Evolutionary conservation across 106 monocot genomes (phyloP), one percentile per base, ranked within the genome.

Genomic region (Narthecium ossifragum): DNA sequence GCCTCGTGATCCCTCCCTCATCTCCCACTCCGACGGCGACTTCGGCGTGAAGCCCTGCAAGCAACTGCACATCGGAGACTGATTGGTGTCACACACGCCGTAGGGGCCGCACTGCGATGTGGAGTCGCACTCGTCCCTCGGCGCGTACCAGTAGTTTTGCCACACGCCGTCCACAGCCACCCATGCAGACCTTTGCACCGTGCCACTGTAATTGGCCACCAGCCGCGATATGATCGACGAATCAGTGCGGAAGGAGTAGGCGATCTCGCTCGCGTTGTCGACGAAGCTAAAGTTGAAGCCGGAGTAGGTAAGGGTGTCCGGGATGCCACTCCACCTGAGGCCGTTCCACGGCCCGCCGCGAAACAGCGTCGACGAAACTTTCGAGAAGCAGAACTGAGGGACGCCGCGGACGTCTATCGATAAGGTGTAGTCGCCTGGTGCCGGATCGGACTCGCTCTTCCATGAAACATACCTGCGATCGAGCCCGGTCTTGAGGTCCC

Each of bases 321-420:
- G 75, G 50, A 70, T 27, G 29, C 75, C 75, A 29, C 31, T 64
- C 57, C 64, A 70, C 37, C 58, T 29, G 28, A 64, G 31, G 23
- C 75, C 70, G 48, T 70, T 41, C 75, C 75, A 76, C 5, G 75
- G 75, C 13, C 75, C 75, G 1, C 33, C 17, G 4, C 73, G 65
- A n/a, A n/a, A n/a, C n/a, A n/a, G n/a, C n/a, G n/a, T n/a, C n/a
- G n/a, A n/a, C n/a, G n/a, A n/a, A n/a, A n/a, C n/a, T n/a, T n/a
- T n/a, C n/a, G n/a, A n/a, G n/a, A n/a, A n/a, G n/a, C n/a, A n/a
- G n/a, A n/a, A n/a, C n/a, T n/a, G n/a, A n/a, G n/a, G n/a, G n/a
- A n/a, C n/a, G n/a, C n/a, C n/a, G n/a, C n/a, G n/a, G n/a, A n/a
- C n/a, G n/a, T n/a, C n/a, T n/a, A n/a, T n/a, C n/a, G n/a, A n/a